Evolutionary conservation across 2,329 filamentous ascomycete genomes (phyloP).

Genomic region (Pestalotiopsis sp.): DNA sequence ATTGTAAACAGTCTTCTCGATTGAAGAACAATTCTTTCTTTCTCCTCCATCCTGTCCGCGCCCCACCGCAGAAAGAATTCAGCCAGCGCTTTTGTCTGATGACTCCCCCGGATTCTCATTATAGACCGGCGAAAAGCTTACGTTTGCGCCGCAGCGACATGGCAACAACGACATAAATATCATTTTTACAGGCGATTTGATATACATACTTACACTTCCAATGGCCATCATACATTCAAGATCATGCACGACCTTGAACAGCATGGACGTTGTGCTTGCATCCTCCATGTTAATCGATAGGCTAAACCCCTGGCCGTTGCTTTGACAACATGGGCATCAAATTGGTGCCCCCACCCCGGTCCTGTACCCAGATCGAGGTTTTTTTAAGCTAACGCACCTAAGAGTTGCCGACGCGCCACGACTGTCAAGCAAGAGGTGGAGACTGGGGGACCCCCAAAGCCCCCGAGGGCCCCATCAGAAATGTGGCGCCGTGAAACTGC

Average conservation of each 20-base stretch:
- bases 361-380: background rate
- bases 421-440: background rate
- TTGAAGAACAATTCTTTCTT: background rate
- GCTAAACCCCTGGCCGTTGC: background rate
- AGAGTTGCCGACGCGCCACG: background rate
- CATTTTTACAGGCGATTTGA: too few species aligned
- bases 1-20: background rate
- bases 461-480: background rate
- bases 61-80: background rate
- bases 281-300: background rate
- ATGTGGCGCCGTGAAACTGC: background rate
- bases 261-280: background rate
- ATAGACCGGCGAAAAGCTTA: too few species aligned
- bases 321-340: conserved; percentile 6
- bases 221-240: too few species aligned
- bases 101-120: too few species aligned
- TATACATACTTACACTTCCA: too few species aligned
- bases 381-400: conserved; percentile 1
- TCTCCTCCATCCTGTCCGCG: background rate
- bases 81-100: background rate
- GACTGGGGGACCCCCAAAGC: background rate
- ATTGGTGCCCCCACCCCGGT: background rate
- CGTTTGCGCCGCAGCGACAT: too few species aligned
- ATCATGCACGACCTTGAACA: background rate
- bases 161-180: too few species aligned